A percentile compares a stretch with the other conserved stretches of the same genome.
These are phyloP conservation scores for Neolentinus lepideus DNA, from an alignment of 1,284 basidiomycete species.

Conservation along the genomic window DNA sequence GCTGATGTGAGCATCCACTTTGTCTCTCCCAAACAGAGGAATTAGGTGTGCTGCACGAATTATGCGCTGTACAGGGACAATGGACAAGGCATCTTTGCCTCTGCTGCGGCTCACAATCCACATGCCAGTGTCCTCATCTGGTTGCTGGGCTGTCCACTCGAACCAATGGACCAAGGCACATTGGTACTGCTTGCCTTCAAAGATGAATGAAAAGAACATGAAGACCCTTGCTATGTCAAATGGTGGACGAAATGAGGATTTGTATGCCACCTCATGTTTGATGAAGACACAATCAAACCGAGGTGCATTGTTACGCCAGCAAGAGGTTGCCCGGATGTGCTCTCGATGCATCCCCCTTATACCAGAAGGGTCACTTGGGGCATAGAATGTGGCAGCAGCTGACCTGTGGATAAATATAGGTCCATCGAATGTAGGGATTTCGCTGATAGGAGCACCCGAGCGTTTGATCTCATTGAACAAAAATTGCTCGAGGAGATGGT, in stretches of 20 bases:
- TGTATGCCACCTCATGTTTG: background rate
- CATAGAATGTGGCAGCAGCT: slow-evolving; percentile 1
- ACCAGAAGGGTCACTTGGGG: background rate
- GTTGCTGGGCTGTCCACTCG: slow-evolving; percentile 6
- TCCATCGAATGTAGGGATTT: background rate
- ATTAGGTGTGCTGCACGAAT: slow-evolving; percentile 9
- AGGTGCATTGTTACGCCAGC: background rate
- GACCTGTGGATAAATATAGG: background rate
- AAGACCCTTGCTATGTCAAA: slow-evolving; percentile 8
- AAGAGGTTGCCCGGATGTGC: background rate
- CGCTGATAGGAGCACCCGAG: background rate
- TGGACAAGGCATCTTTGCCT: background rate
- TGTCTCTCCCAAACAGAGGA: slow-evolving; percentile 3
- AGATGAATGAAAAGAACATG: slow-evolving; percentile 10
- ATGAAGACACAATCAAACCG: background rate
- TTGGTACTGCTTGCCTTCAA: slow-evolving; percentile 2
- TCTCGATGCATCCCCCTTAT: background rate
- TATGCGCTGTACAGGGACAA: slow-evolving; percentile 3
- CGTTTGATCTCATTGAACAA: background rate
- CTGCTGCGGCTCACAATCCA: slow-evolving; percentile 9
- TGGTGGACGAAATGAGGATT: slow-evolving; percentile 3
- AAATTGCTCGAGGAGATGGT: background rate
- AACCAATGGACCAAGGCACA: slow-evolving; percentile 14
- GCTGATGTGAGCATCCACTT: slow-evolving; percentile 1
- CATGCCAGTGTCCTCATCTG: slow-evolving; percentile 12